A percentile compares a stretch with the other conserved stretches of the same genome.
Evolutionary conservation across 805 yeast genomes (phyloP).

Genomic region (Priceomyces fermenticarens): DNA sequence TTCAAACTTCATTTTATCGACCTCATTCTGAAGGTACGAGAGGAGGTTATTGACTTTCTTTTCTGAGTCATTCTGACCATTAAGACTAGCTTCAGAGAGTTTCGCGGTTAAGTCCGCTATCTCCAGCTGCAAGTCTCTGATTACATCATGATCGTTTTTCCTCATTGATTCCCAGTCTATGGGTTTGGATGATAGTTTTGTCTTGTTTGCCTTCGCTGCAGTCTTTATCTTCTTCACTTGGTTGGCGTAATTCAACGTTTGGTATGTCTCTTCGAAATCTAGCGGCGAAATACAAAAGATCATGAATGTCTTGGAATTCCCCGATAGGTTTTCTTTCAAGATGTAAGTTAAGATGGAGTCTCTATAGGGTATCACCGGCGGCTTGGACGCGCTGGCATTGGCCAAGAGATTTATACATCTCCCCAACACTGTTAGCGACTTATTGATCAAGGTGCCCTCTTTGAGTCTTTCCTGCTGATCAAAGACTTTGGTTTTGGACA

Average conservation of each 20-base stretch:
- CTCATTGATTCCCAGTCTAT: conserved; percentile 32
- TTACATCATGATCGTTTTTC: conserved; percentile 21
- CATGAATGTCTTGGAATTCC: conserved; percentile 84
- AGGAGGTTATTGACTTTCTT: conserved; percentile 24
- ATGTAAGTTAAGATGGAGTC: conserved; percentile 77
- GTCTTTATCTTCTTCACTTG: conserved; percentile 70
- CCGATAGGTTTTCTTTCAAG: conserved; percentile 72
- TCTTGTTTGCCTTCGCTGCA: conserved; percentile 47
- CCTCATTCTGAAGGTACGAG: conserved; percentile 29
- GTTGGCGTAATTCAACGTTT: conserved; percentile 75
- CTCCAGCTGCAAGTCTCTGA: conserved; percentile 28
- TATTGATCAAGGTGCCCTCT: conserved; percentile 77
- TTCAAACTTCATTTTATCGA: conserved; percentile 29
- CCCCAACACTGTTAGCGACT: conserved; percentile 74
- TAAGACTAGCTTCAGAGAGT: conserved; percentile 7
- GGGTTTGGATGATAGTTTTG: conserved; percentile 22
- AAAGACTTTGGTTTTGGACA: conserved; percentile 57
- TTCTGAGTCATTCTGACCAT: background rate
- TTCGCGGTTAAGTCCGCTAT: conserved; percentile 27
- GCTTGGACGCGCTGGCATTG: conserved; percentile 27
- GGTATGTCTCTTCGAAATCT: conserved; percentile 73
- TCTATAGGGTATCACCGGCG: conserved; percentile 59
- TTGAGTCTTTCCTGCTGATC: conserved; percentile 53
- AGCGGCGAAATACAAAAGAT: conserved; percentile 83
- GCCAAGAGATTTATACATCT: conserved; percentile 53